Base-by-base conservation (phyloP, 2,329 filamentous ascomycete genomes). In the Sodiomyces alkalinus region DNA sequence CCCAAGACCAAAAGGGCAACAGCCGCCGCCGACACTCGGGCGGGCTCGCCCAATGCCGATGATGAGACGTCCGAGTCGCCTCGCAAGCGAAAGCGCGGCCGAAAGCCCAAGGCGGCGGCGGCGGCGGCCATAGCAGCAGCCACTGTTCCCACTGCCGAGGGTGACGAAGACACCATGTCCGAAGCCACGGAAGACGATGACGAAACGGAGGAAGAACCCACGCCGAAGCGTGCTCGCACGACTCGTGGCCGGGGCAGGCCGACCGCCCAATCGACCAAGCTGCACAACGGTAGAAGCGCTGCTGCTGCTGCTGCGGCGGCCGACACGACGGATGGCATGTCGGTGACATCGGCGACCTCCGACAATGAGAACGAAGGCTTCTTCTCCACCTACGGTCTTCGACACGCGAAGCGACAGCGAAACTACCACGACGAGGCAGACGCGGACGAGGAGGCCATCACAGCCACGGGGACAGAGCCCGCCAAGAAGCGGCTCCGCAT, bases 341-440 rank as follows among this genome's bases (percentile, higher is more conserved):
- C 27, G 7, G 14, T 17, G 7, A 16, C 16, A 11, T 58, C 56
- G 1, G 65, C 65, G 0, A 58, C 68, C 3, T 64, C 62, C 0
- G 71, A 67, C 1, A 66, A 62, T 6, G 60, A 55, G 7, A 34
- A 38, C 12, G 36, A 29, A 8, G 36, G 36, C 2, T n/a, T n/a
- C n/a, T n/a, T n/a, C n/a, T 38, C 36, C 4, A 34, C 34, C 8
- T 38, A 38, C 15, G 34, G 32, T 1, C 24, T 32, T 11, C 36
- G 36, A 15, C 34, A 32, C 12, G 36, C 34, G 17, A 69, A 68
- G 44, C 56, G 63, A 7, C 62, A 64, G 39, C 64, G 64, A 39
- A 60, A 62, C 27, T 68, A 65, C 50, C 54, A 57, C 2, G 56
- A 65, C 4, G 56, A 65, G 23, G 55, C 60, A 7, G 56, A 60